These are phyloP conservation scores for Trametes gibbosa DNA, from an alignment of 768 basidiomycete genomes.

Conservation along the genomic window DNA sequence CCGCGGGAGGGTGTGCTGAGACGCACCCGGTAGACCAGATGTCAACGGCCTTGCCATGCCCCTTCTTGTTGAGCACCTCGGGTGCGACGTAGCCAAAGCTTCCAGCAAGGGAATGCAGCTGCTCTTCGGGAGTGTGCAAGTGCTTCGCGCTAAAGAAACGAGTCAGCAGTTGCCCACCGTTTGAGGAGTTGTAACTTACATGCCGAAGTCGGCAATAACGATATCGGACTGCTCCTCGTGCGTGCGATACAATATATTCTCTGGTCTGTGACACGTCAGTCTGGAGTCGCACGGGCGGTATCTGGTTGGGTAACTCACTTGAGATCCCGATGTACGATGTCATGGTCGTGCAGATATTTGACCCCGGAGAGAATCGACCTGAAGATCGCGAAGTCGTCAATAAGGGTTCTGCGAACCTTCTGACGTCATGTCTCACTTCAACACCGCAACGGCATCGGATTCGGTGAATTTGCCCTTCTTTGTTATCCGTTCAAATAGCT, in stretches of 20 bases:
- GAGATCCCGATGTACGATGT: slow-evolving; percentile 95
- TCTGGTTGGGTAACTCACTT: slow-evolving; percentile 49
- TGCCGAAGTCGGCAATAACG: slow-evolving; percentile 97
- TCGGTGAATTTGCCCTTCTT: slow-evolving; percentile 92
- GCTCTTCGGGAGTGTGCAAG: slow-evolving; percentile 66
- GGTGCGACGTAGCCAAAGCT: slow-evolving; percentile 92
- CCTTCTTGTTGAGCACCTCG: slow-evolving; percentile 75
- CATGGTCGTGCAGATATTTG: slow-evolving; percentile 84
- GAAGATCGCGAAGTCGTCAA: background rate
- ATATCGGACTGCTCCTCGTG: slow-evolving; percentile 74
- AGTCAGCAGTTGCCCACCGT: background rate
- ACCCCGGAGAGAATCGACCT: slow-evolving; percentile 86
- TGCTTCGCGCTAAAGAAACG: slow-evolving; percentile 67
- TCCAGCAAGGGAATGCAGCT: slow-evolving; percentile 70
- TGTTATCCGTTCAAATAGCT: slow-evolving; percentile 87
- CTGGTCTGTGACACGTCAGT: slow-evolving; percentile 54
- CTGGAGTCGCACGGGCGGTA: background rate
- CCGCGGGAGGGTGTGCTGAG: background rate
- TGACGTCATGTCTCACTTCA: slow-evolving; percentile 48
- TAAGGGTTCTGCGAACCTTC: too few relatives aligned
- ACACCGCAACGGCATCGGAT: slow-evolving; percentile 77
- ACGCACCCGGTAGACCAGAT: slow-evolving; percentile 89
- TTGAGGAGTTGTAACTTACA: slow-evolving; percentile 49
- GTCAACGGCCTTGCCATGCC: slow-evolving; percentile 91
- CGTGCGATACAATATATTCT: slow-evolving; percentile 93